Evolutionary conservation across 2,329 filamentous ascomycete genomes (phyloP), one percentile per base, ranked within the genome.

Genomic region (Dendryphion nanum): DNA sequence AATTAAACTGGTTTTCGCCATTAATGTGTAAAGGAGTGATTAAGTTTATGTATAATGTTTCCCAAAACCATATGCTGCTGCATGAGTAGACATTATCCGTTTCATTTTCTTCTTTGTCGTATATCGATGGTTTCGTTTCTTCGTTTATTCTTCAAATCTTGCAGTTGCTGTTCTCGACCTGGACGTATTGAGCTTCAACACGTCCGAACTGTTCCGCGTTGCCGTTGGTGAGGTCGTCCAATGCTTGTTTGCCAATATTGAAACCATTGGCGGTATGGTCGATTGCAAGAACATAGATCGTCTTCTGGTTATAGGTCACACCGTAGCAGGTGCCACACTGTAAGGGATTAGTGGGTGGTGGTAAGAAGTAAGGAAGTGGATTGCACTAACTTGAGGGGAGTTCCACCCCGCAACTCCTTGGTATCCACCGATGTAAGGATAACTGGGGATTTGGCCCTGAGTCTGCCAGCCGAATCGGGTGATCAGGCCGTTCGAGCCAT

Each of bases 401-500:
- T 72, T 70, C 71, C 71, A 77, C 33, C 67, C 69, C 2, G 49
- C 50, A 37, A 78, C 59, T 41, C 72, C 74, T 42, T 66, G 64
- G 30, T 71, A 69, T 35, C 73, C 74, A 23, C 74, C 75, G 37
- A 78, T 69, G 47, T 66, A 56, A 19, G 74, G 72, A 63, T 74
- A 76, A 17, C 50, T 55, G 12, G 73, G 68, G 20, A 77, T 53
- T 6, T 57, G 49, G 37, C 66, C 69, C 41, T 75, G 71, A 4
- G 67, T 74, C 35, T 59, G 57, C 78, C 77, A 85, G 51, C 72
- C 72, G 67, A 78, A 79, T 53, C 72, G 75, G 52, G 76, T 80
- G 46, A 78, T 78, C 45, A 88, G 74, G 41, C 84, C 84, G 65
- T 86, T 83, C 44, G 45, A 32, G 38, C 84, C 84, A 57, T 87